Evolutionary conservation across 352 stramenopile species (phyloP).

Genomic region (Pythium vanterpoolii): DNA sequence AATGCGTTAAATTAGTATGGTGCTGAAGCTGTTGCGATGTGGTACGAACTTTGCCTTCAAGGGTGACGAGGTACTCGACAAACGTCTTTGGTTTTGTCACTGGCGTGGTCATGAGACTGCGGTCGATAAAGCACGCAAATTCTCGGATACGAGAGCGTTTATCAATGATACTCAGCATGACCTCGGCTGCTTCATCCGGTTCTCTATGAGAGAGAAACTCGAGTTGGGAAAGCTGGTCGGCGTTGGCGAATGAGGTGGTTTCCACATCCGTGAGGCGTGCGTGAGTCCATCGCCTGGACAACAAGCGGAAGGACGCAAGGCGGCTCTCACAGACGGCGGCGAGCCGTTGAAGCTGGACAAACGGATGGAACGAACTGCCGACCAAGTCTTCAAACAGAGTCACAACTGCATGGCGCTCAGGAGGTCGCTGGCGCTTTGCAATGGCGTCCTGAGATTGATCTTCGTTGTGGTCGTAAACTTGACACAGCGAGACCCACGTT

Average conservation of each 20-base stretch:
- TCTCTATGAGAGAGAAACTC: background rate
- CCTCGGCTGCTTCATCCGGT: background rate
- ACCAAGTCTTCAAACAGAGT: conserved; percentile 3
- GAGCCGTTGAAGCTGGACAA: conserved; percentile 39
- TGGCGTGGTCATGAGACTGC: too few species aligned
- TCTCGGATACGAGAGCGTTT: conserved; percentile 12
- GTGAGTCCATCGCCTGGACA: conserved; percentile 24
- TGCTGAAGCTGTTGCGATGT: background rate
- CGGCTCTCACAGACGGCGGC: conserved; percentile 9
- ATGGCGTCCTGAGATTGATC: background rate
- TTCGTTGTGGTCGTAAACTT: background rate
- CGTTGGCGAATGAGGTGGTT: background rate
- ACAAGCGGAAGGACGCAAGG: conserved; percentile 21
- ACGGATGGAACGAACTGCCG: conserved; percentile 56
- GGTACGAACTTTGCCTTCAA: background rate
- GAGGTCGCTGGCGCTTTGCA: background rate
- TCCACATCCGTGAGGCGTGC: conserved; percentile 14
- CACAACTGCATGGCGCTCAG: background rate
- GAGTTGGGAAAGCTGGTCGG: conserved; percentile 1
- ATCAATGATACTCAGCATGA: conserved; percentile 4
- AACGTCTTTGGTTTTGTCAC: conserved; percentile 16
- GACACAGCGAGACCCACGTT: conserved; percentile 22
- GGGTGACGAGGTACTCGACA: background rate
- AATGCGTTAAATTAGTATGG: background rate
- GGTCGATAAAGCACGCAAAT: background rate